Evolutionary conservation across 2,329 filamentous ascomycete species (phyloP), one percentile per base, ranked within the genome.

Genomic region (Fusarium compactum): DNA sequence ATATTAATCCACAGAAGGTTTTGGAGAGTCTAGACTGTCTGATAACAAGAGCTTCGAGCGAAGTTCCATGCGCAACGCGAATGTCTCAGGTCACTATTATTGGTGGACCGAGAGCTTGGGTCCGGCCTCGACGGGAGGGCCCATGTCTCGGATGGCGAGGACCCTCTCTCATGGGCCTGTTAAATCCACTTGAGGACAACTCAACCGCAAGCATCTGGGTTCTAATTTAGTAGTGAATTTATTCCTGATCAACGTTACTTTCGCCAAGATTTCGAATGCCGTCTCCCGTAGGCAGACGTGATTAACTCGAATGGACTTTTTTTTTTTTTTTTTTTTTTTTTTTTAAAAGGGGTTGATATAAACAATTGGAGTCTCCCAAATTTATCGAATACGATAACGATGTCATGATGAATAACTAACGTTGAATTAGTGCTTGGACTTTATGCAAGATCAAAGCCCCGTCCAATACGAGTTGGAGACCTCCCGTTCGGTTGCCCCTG

Each of bases 401-500:
- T 27, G 34, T 53, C 50, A 38, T 58, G 44, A 58, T 58, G 41
- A 34, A 34, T 52, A 40, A 27, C 27, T 34, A 45, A 22, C 20
- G 24, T 16, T 47, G n/a, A 15, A 20, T 12, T 48, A 66, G 54
- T 70, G 53, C 45, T 32, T 50, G n/a, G 27, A 25, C 29, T 58
- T 63, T 48, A 71, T 68, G 67, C 67, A 71, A 58, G 65, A 58
- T 57, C 59, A 71, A 30, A 51, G 59, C 47, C 54, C 58, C 38
- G 40, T 64, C 63, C 43, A 29, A 71, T 71, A 70, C 64, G 68
- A 69, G 65, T 46, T 70, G 50, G 52, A 53, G 67, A 41, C 50
- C 25, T 53, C 44, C 24, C 48, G 45, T 44, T 52, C 24, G 44
- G 45, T 44, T 52, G 34, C 68, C 67, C 68, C 68, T 69, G 68